Evolutionary conservation across 352 stramenopile genomes (phyloP).

Genomic region (Phytopythium delawarense): DNA sequence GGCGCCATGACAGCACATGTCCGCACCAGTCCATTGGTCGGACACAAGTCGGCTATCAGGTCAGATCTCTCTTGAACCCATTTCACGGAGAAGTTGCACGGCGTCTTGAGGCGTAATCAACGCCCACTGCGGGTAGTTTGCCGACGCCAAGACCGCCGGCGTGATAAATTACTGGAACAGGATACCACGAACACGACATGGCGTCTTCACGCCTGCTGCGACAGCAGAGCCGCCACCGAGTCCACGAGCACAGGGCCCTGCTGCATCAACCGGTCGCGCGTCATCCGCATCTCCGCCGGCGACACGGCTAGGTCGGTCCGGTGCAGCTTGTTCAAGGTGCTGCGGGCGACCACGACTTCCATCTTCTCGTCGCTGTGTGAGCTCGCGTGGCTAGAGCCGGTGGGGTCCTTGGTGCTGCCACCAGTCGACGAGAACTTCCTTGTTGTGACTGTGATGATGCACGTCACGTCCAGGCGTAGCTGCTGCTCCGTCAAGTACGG

Average conservation of each 20-base stretch:
- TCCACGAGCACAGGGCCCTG: slow-evolving; percentile 22
- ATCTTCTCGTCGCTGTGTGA: slow-evolving; percentile 11
- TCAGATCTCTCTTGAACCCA: too few relatives aligned
- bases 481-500: slow-evolving; percentile 20
- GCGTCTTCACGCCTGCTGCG: slow-evolving; percentile 1
- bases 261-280: slow-evolving; percentile 19
- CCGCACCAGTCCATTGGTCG: too few relatives aligned
- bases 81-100: too few relatives aligned
- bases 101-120: neutral
- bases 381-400: slow-evolving; percentile 4
- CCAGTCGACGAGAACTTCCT: slow-evolving; percentile 12
- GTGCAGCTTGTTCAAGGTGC: slow-evolving; percentile 33
- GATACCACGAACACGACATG: neutral
- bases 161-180: neutral
- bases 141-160: neutral
- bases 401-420: slow-evolving; percentile 3
- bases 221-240: slow-evolving; percentile 14
- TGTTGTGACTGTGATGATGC: slow-evolving; percentile 19
- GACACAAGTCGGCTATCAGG: too few relatives aligned
- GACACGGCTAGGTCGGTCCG: slow-evolving; percentile 20
- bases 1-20: too few relatives aligned
- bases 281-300: slow-evolving; percentile 20
- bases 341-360: slow-evolving; percentile 29
- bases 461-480: slow-evolving; percentile 30
- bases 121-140: neutral